Evolutionary conservation across 257 asterid species (phyloP).

Genomic region (Salvia splendens): DNA sequence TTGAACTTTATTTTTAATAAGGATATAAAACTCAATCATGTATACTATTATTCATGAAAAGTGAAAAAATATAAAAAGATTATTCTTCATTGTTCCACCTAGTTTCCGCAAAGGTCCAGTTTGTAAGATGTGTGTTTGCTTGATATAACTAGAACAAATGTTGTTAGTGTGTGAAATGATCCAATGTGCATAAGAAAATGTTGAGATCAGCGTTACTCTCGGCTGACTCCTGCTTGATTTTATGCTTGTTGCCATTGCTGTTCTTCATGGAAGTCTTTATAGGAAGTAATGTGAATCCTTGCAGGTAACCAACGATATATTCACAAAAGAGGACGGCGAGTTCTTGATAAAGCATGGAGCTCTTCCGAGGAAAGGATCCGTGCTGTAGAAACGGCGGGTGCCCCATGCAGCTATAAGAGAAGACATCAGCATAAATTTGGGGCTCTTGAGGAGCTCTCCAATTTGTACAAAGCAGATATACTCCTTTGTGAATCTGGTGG

Average conservation of each 20-base stretch:
- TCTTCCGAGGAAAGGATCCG: conserved; percentile 91
- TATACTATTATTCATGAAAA: too few species aligned
- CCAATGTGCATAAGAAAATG: neutral
- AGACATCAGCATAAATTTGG: conserved; percentile 92
- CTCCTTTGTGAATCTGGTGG: conserved; percentile 98
- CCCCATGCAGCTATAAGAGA: conserved; percentile 94
- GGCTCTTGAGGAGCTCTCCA: conserved; percentile 94
- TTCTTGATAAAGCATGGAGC: conserved; percentile 92
- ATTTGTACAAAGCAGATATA: conserved; percentile 77
- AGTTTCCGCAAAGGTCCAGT: neutral
- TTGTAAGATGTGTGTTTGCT: neutral
- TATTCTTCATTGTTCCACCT: neutral
- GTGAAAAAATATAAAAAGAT: neutral
- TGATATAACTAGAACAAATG: neutral
- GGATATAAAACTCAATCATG: too few species aligned
- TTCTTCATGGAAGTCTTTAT: neutral
- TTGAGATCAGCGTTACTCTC: too few species aligned
- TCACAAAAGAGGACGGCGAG: conserved; percentile 97
- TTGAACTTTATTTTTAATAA: neutral
- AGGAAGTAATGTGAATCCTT: neutral
- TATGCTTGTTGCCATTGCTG: neutral
- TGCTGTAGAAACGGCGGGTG: conserved; percentile 99
- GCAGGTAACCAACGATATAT: conserved; percentile 94
- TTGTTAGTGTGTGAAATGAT: neutral
- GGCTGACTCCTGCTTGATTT: neutral